Conservation (phyloP, 495 filamentous ascomycete species). For the Xylaria acuta region DNA sequence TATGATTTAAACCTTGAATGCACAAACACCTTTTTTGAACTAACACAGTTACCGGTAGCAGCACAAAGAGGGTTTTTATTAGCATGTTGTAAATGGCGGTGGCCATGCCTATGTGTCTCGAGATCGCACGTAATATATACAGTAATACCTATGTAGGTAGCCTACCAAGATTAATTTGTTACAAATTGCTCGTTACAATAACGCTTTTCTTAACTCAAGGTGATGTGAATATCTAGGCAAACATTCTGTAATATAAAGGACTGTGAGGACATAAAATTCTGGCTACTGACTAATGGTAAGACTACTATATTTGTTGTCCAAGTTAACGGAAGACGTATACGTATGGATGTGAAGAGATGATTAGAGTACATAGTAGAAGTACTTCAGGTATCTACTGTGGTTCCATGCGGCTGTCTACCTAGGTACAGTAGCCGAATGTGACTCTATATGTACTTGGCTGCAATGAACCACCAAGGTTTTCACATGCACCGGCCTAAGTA, state of each 20-base stretch:
- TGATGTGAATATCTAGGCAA: no score
- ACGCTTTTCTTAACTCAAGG: no score
- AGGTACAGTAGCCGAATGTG: background rate
- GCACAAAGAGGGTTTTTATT: background rate
- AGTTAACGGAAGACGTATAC: background rate
- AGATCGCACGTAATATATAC: background rate
- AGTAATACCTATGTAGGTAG: background rate
- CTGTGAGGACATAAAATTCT: no score
- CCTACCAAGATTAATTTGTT: background rate
- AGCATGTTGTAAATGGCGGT: background rate
- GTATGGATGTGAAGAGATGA: no score
- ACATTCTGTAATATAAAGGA: no score
- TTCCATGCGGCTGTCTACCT: background rate
- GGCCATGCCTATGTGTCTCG: background rate
- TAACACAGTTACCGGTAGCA: no score
- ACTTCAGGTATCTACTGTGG: no score
- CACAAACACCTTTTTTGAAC: background rate
- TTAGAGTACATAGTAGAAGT: no score
- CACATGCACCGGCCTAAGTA: background rate
- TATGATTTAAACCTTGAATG: background rate
- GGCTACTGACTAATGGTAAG: no score
- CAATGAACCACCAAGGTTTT: background rate
- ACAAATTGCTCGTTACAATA: background rate
- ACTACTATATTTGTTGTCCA: no score
- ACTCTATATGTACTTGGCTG: background rate